phyloP scores from a whole-genome alignment of 1,139 yeast genomes.

The Hyphopichia burtonii region DNA sequence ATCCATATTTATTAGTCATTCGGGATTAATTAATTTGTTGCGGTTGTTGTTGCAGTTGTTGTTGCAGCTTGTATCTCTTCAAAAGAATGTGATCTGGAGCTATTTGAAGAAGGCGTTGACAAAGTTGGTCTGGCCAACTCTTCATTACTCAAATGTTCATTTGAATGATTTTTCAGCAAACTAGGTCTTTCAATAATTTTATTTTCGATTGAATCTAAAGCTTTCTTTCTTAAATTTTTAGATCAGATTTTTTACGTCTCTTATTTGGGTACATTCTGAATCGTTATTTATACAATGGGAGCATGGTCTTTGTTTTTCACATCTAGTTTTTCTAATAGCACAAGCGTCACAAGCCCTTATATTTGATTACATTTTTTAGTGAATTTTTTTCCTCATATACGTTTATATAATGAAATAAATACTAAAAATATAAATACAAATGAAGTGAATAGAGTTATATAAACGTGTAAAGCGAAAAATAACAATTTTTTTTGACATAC shows the following conservation, averaged over 20 bases:
- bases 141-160: background rate
- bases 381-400: no score
- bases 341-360: conserved; percentile 46
- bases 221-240: conserved; percentile 37
- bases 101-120: background rate
- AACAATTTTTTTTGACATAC: no score
- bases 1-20: no score
- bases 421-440: no score
- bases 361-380: conserved; percentile 20
- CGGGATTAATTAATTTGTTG: no score
- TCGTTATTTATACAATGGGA: conserved; percentile 36
- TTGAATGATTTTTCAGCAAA: no score
- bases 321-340: conserved; percentile 42
- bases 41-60: conserved; percentile 3
- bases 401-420: no score
- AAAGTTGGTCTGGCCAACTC: background rate
- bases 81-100: background rate
- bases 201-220: conserved; percentile 37
- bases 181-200: no score
- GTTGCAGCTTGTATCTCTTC: background rate
- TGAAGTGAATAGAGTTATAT: no score
- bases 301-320: conserved; percentile 42
- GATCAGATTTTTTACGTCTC: conserved; percentile 45
- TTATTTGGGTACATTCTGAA: conserved; percentile 35
- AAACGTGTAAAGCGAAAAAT: no score